Percentiles rank a stretch among this genome's conserved stretches.
These are phyloP conservation scores for Gynochthodes officinalis DNA, from an alignment of 257 asterid species.

Conservation along the genomic window DNA sequence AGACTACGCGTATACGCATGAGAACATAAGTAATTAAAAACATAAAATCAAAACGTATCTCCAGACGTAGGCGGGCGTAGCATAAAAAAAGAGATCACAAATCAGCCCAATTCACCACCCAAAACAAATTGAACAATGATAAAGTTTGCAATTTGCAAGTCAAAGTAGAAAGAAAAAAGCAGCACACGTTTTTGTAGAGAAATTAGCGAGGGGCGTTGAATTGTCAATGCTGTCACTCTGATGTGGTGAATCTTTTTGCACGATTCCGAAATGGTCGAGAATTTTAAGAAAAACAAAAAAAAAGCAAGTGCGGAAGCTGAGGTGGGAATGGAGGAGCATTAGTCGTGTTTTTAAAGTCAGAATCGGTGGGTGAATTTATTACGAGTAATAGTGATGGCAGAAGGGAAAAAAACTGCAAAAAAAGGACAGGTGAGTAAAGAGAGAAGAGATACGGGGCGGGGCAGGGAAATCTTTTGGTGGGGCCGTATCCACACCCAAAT, in stretches of 20 bases:
- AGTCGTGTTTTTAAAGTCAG: no score
- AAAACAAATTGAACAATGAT: no score
- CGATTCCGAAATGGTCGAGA: background rate
- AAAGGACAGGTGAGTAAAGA: slow-evolving; percentile 3
- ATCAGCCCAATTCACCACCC: no score
- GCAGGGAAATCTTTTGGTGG: slow-evolving; percentile 22
- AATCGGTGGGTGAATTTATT: no score
- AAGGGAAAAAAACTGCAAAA: background rate
- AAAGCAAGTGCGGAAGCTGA: background rate
- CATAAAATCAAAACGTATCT: no score
- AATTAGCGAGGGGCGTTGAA: slow-evolving; percentile 2
- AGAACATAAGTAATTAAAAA: no score
- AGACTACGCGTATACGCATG: no score
- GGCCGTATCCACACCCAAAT: background rate
- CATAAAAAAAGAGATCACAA: no score
- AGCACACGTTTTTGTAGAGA: slow-evolving; percentile 8
- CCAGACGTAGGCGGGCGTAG: no score
- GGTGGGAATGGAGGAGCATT: no score
- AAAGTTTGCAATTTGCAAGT: slow-evolving; percentile 1
- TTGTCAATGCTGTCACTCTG: slow-evolving; percentile 9
- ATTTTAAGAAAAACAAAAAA: background rate
- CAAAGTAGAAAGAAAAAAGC: slow-evolving; percentile 2
- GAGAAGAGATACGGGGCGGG: slow-evolving; percentile 17
- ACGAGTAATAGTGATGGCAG: background rate
- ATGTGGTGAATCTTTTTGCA: slow-evolving; percentile 1